phyloP scores from a whole-genome alignment of 371 early-diverging fungal species.

The Syncephalastrum monosporum region DNA sequence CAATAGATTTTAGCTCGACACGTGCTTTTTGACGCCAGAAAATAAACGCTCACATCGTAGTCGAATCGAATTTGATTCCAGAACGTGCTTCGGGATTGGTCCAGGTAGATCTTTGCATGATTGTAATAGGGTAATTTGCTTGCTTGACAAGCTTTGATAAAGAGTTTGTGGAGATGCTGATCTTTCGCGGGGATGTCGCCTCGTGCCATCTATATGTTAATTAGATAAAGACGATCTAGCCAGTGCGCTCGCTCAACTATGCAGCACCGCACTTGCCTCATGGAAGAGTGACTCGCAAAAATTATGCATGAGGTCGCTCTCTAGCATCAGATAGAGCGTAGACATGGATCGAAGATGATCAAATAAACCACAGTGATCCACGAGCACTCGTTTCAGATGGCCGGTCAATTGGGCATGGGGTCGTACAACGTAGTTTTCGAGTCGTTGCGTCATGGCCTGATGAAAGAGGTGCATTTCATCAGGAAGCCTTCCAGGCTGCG shows the following conservation, averaged over 20 bases:
- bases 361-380: conserved; percentile 17
- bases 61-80: conserved; percentile 33
- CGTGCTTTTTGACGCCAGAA: neutral
- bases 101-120: neutral
- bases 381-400: conserved; percentile 20
- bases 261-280: conserved; percentile 6
- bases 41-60: conserved; percentile 26
- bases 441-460: conserved; percentile 1
- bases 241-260: neutral
- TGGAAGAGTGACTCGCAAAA: conserved; percentile 36
- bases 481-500: neutral
- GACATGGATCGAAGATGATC: conserved; percentile 21
- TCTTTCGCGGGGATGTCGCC: no score
- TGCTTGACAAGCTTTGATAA: conserved; percentile 25
- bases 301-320: conserved; percentile 41
- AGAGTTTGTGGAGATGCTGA: conserved; percentile 23
- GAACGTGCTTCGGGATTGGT: neutral
- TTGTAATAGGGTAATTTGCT: conserved; percentile 9
- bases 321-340: conserved; percentile 41
- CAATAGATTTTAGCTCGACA: neutral
- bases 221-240: neutral
- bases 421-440: conserved; percentile 7
- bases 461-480: conserved; percentile 2
- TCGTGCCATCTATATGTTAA: neutral
- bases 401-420: conserved; percentile 22